These are phyloP conservation scores for Beauveria australis DNA, from an alignment of 2,329 filamentous ascomycete genomes.

Conservation along the genomic window DNA sequence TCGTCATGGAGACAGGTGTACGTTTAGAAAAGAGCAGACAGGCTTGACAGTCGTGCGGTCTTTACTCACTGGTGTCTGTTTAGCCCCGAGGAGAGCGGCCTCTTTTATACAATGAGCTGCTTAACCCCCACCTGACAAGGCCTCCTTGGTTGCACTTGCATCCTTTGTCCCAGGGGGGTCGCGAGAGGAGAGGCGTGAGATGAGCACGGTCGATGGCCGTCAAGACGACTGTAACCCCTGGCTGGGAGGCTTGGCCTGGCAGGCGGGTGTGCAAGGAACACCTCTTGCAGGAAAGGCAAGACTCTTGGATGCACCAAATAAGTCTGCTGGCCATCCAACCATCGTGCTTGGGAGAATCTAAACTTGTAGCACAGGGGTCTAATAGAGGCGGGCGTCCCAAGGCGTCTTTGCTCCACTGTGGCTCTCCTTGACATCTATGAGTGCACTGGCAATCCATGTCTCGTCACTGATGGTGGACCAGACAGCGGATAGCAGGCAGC, in stretches of 20 bases:
- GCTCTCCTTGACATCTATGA: constrained; percentile 3
- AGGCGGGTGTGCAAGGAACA: not conserved
- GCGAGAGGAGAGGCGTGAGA: not conserved
- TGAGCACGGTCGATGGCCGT: constrained; percentile 6
- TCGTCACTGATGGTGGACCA: not conserved
- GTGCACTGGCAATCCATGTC: constrained; percentile 1
- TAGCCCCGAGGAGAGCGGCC: not conserved
- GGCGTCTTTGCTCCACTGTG: constrained; percentile 4
- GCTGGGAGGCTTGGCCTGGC: not conserved
- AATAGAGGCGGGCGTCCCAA: not conserved
- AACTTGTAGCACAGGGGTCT: constrained; percentile 1
- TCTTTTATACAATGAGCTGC: not conserved
- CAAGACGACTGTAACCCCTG: not conserved
- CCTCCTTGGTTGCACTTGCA: not conserved
- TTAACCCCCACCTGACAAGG: constrained; percentile 2
- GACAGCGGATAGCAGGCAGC: not conserved
- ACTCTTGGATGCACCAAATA: not conserved
- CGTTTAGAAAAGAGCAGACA: not conserved
- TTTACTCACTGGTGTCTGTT: constrained; percentile 5
- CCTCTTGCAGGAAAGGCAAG: not conserved
- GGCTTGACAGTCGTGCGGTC: not conserved
- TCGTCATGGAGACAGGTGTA: constrained; percentile 5
- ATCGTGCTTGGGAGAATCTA: constrained; percentile 1
- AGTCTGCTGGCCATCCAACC: not conserved
- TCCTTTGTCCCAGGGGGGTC: not conserved